Percentiles rank a stretch among this genome's conserved stretches.
Conservation (phyloP, 2,329 filamentous ascomycete genomes). For the Calonectria montana region DNA sequence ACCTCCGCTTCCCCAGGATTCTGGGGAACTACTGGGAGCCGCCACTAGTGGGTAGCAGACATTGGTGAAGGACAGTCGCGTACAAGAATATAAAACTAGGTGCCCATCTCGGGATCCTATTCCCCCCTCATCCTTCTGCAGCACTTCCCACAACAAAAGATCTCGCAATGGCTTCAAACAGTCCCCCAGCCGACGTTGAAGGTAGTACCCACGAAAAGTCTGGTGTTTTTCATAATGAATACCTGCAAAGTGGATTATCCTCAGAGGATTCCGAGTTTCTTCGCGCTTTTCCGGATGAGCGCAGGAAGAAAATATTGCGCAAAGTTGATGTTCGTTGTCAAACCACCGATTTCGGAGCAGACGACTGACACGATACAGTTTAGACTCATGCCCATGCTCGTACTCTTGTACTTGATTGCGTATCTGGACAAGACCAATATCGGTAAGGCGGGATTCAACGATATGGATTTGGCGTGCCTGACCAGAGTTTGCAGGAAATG, state of each 20-base stretch:
- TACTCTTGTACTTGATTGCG: constrained; percentile 50
- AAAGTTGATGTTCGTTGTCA: constrained; percentile 43
- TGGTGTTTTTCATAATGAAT: constrained; percentile 38
- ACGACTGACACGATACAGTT: constrained; percentile 24
- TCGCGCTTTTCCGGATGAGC: constrained; percentile 43
- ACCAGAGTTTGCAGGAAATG: constrained; percentile 49
- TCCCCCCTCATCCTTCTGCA: neutral
- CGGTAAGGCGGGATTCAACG: constrained; percentile 6
- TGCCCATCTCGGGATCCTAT: neutral
- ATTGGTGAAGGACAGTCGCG: neutral
- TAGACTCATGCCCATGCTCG: constrained; percentile 44
- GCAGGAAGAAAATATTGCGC: constrained; percentile 43
- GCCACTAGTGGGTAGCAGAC: neutral
- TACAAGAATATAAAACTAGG: neutral
- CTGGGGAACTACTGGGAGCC: neutral
- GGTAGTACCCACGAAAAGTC: constrained; percentile 37
- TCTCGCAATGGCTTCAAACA: constrained; percentile 24
- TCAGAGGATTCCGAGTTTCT: constrained; percentile 48
- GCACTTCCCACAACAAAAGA: neutral
- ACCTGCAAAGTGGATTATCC: constrained; percentile 27
- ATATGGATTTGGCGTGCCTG: neutral
- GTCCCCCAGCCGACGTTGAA: constrained; percentile 39
- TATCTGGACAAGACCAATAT: constrained; percentile 50
- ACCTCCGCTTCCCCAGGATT: constrained; percentile 15
- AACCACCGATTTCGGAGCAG: neutral